Conservation (phyloP, 2,329 filamentous ascomycete species). For the Diaporthe batatas region DNA sequence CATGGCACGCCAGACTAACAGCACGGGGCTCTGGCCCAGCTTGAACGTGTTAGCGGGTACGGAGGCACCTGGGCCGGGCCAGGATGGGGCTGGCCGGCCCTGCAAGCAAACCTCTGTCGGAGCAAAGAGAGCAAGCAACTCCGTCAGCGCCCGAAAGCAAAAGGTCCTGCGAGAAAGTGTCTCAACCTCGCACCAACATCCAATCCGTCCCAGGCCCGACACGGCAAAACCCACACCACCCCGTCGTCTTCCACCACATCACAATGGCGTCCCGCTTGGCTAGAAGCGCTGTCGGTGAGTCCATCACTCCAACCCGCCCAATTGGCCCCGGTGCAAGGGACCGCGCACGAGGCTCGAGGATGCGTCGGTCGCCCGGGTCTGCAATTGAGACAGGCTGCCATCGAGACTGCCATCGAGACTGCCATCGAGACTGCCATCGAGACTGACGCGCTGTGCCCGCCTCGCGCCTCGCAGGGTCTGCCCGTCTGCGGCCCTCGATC, state of each 20-base stretch:
- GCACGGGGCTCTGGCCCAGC: accelerated
- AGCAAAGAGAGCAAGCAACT: conserved; percentile 18
- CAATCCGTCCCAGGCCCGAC: conserved; percentile 33
- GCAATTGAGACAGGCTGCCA: conserved; percentile 24
- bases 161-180: conserved; percentile 40
- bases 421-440: conserved; percentile 35
- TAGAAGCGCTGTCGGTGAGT: conserved; percentile 94
- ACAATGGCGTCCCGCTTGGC: conserved; percentile 98
- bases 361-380: not conserved
- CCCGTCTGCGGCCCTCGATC: conserved; percentile 87
- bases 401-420: conserved; percentile 41
- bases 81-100: too few relatives aligned
- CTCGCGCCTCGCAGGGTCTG: conserved; percentile 74
- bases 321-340: conserved; percentile 54
- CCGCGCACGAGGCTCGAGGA: not conserved
- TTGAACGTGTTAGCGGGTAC: not conserved
- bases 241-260: conserved; percentile 68
- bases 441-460: conserved; percentile 45
- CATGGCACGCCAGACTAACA: not conserved
- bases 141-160: conserved; percentile 36
- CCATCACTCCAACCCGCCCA: conserved; percentile 29
- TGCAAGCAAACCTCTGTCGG: conserved; percentile 39
- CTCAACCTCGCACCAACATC: conserved; percentile 36
- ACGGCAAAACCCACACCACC: conserved; percentile 39
- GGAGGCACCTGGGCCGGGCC: too few relatives aligned